Base-by-base conservation (phyloP, 2,329 filamentous ascomycete genomes). In the Tolypocladium guangdongense region DNA sequence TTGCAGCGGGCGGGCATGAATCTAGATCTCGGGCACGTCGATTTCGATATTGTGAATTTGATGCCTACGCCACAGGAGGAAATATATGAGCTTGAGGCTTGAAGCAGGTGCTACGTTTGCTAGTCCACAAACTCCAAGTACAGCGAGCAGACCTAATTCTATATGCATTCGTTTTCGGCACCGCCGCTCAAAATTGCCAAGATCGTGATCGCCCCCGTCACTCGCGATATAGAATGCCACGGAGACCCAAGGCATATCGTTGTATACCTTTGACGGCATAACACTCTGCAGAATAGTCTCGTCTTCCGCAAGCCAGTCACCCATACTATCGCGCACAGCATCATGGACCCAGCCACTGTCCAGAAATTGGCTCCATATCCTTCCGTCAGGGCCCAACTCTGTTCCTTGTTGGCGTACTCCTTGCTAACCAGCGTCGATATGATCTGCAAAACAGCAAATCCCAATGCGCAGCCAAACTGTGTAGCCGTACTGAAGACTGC, bases 401-500 rank as follows among this genome's bases (percentile, higher is more conserved):
- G 53, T 2, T 52, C 56, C 52, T 62, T 63, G 4, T 62, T 63
- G 1, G 57, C 53, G 39, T 65, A 58, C 6, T 68, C 59, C 18
- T 69, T 63, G 1, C 71, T 72, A 1, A 75, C 70, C 1, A 63
- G 57, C 1, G 64, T 64, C 0, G 70, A 70, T 5, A 80, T 69
- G 1, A 77, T 70, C 52, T 75, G 74, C 53, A 76, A 69, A 1
- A 76, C 58, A 0, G 74, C 74, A 10, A 80, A 55, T 1, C 75
- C 76, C 20, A 80, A 63, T 0, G 73, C 71, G n/a, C 65, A 74
- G 0, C 81, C 81, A 52, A 84, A 76, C 56, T 84, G 80, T 0
- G 73, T 67, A 0, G 77, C 69, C 0, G 80, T 82, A 56, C 81
- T 83, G 63, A 84, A 84, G 0, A 85, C 80, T 0, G 78, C 80